Evolutionary conservation across 257 asterid genomes (phyloP).

Genomic region (Fraxinus excelsior): DNA sequence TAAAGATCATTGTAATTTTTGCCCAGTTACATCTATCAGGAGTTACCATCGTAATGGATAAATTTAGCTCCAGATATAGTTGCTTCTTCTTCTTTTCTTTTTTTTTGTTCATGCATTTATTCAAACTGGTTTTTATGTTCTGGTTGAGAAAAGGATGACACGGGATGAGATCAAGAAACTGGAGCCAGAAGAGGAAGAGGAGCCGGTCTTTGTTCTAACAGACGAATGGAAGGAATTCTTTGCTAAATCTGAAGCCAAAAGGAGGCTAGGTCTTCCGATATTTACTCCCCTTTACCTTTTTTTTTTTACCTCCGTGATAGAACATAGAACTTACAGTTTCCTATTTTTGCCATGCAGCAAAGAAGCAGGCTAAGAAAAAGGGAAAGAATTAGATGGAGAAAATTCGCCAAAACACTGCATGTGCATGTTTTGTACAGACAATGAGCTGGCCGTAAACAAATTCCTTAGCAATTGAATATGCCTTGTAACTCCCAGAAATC

Average conservation of each 20-base stretch:
- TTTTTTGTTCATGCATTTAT: background rate
- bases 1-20: background rate
- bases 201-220: slow-evolving; percentile 72
- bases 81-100: background rate
- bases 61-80: background rate
- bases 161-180: slow-evolving; percentile 36
- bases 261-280: slow-evolving; percentile 55
- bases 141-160: slow-evolving; percentile 30
- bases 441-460: background rate
- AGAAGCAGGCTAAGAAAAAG: slow-evolving; percentile 53
- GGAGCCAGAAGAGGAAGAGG: slow-evolving; percentile 50
- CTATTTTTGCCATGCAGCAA: slow-evolving; percentile 43
- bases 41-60: background rate
- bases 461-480: no score
- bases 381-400: slow-evolving; percentile 36
- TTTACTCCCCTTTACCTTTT: background rate
- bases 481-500: no score
- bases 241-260: slow-evolving; percentile 86
- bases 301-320: background rate
- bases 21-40: background rate
- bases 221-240: slow-evolving; percentile 94
- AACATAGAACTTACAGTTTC: slow-evolving; percentile 24
- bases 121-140: background rate
- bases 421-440: background rate
- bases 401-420: background rate